These are phyloP conservation scores for Hypoxylon sp. DNA, from an alignment of 2,329 filamentous ascomycete species.

Conservation along the genomic window DNA sequence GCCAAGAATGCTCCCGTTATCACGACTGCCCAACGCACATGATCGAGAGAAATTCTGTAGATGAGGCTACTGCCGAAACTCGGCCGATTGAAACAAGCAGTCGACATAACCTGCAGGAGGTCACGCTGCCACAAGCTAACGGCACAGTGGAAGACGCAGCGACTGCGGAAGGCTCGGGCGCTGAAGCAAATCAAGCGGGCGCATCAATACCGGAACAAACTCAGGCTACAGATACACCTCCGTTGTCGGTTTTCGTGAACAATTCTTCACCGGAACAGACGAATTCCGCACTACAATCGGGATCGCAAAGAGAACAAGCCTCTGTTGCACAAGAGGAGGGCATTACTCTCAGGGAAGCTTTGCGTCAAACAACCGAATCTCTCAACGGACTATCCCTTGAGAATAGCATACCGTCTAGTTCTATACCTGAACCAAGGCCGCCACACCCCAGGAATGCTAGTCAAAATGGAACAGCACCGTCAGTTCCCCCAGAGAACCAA, in stretches of 20 bases:
- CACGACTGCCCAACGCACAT: slow-evolving; percentile 64
- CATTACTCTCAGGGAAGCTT: slow-evolving; percentile 36
- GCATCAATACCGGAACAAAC: slow-evolving; percentile 7
- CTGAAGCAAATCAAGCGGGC: background rate
- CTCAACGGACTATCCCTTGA: slow-evolving; percentile 4
- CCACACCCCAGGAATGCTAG: background rate
- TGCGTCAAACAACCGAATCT: slow-evolving; percentile 26
- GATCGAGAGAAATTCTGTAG: slow-evolving; percentile 54
- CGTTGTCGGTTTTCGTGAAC: background rate
- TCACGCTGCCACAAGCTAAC: background rate
- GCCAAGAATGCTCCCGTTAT: slow-evolving; percentile 61
- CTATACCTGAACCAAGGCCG: slow-evolving; percentile 1
- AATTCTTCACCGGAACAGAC: slow-evolving; percentile 1
- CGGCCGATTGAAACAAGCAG: slow-evolving; percentile 10
- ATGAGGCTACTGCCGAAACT: slow-evolving; percentile 12
- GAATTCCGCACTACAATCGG: background rate
- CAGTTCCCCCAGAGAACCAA: slow-evolving; percentile 4
- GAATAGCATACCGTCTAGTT: background rate
- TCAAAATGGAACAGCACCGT: background rate
- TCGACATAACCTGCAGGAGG: slow-evolving; percentile 1
- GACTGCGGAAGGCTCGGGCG: background rate
- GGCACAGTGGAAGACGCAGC: background rate
- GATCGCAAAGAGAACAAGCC: background rate
- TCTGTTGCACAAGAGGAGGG: slow-evolving; percentile 15
- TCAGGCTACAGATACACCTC: background rate